A percentile compares a stretch with the other conserved stretches of the same genome.
phyloP scores from a whole-genome alignment of 139 green algal species.

The Chlamydomonas incerta region DNA sequence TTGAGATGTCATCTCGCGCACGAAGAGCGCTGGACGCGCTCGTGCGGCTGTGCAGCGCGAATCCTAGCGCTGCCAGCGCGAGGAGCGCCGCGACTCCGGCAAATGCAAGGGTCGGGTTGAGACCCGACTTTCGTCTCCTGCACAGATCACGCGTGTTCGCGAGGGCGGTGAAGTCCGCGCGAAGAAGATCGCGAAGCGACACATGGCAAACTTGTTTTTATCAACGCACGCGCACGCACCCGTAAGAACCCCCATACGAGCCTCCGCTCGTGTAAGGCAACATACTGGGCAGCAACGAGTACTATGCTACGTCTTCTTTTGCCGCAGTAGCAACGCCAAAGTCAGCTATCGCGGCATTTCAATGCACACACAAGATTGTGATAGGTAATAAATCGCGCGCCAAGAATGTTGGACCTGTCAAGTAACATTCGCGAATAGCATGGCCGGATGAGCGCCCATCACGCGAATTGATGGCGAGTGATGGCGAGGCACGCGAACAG shows the following conservation, averaged over 20 bases:
- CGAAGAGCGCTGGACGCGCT: not conserved
- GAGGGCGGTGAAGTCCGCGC: not conserved
- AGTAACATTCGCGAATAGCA: no score
- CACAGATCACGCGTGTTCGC: not conserved
- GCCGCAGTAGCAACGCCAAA: no score
- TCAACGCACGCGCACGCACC: conserved; percentile 1
- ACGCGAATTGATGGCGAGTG: no score
- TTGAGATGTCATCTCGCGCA: not conserved
- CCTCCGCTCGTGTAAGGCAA: conserved; percentile 14
- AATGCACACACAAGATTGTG: no score
- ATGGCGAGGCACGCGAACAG: no score
- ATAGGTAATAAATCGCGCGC: no score
- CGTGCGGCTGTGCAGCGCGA: not conserved
- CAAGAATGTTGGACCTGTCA: no score
- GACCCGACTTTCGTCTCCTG: conserved; percentile 3
- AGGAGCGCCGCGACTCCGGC: not conserved
- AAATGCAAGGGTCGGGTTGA: not conserved
- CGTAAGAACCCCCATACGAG: conserved; percentile 1
- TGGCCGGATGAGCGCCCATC: no score
- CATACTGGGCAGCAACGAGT: not conserved
- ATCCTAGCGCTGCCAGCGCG: not conserved
- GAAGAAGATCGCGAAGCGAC: no score
- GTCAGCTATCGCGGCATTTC: no score
- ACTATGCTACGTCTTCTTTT: no score
- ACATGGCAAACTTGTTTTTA: no score